Evolutionary conservation across 805 yeast genomes (phyloP).

Genomic region (Cyberlindnera maritima): DNA sequence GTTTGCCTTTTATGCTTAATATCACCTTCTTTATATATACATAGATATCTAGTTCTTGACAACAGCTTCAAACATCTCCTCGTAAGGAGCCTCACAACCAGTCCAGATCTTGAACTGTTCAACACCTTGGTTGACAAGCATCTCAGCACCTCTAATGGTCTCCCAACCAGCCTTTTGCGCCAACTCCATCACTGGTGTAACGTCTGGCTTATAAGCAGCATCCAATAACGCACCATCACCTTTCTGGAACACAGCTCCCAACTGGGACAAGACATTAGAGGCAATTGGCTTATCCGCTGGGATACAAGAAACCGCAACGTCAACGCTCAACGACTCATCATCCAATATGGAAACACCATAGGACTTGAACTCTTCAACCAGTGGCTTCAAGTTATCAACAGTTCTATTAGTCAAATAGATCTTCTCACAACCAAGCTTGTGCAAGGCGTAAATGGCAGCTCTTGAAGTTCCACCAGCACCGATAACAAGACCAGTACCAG

Average conservation of each 20-base stretch:
- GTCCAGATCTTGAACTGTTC: conserved; percentile 83
- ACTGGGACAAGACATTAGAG: conserved; percentile 40
- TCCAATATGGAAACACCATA: conserved; percentile 60
- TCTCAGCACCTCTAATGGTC: conserved; percentile 87
- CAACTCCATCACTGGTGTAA: conserved; percentile 81
- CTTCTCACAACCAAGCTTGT: conserved; percentile 68
- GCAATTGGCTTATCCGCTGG: conserved; percentile 81
- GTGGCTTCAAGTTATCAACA: conserved; percentile 53
- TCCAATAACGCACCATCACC: conserved; percentile 55
- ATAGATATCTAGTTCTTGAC: conserved; percentile 15
- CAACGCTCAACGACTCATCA: conserved; percentile 47
- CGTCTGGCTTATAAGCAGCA: conserved; percentile 90
- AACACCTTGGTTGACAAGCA: conserved; percentile 92
- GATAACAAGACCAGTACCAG: conserved; percentile 67
- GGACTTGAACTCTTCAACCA: conserved; percentile 53
- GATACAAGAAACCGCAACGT: conserved; percentile 71
- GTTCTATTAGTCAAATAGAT: conserved; percentile 86
- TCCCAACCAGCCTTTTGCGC: conserved; percentile 70
- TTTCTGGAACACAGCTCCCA: conserved; percentile 49
- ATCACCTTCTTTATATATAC: background rate
- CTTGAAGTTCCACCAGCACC: conserved; percentile 99
- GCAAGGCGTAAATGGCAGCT: conserved; percentile 88
- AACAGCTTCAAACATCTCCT: conserved; percentile 61
- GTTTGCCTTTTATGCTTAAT: no score
- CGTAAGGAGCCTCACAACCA: conserved; percentile 60